Evolutionary conservation across 331 rosid genomes (phyloP), one percentile per base, ranked within the genome.

Genomic region (Malus hybrid): DNA sequence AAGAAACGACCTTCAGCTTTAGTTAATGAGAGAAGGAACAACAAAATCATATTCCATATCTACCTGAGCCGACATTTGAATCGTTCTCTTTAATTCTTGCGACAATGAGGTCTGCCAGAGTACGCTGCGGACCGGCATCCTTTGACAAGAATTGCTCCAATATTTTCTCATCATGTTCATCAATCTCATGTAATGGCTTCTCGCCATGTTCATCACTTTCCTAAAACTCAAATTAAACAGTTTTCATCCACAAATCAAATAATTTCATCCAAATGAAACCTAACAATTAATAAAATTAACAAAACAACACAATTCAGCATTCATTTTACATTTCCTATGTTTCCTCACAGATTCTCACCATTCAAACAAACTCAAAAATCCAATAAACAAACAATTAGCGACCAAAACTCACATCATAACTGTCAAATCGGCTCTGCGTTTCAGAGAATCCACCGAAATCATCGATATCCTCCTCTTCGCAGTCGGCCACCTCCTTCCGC

Each of bases 61-160:
- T 65, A 90, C 96, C 97, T 84, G 91, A 80, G 70, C 82, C 74
- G 61, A 83, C 81, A 67, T 44, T 67, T 8, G 84, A 83, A 69
- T 82, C 95, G 14, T 83, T 83, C 83, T 88, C 87, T 78, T 89
- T 93, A 69, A 93, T 84, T 79, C 82, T 93, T 76, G 83, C 79
- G 27, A 91, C 87, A 75, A 93, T 86, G 70, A 87, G 66, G 33
- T 91, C 96, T 0, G 90, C 85, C 65, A 93, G 90, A 72, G 98
- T 88, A 24, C 76, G 86, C 67, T 83, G 90, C 7, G 65, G 74
- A 56, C 82, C 83, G 0, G 52, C 82, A 50, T 85, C 88, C 71
- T 84, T 89, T 0, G 83, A 82, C 18, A 87, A 67, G 78, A 91
- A 93, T 4, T 87, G 83, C 42, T 87, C 94, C 66, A 93, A 71